Conservation (phyloP, 2,329 filamentous ascomycete genomes). For the Chrysosporium keratinophilum region DNA sequence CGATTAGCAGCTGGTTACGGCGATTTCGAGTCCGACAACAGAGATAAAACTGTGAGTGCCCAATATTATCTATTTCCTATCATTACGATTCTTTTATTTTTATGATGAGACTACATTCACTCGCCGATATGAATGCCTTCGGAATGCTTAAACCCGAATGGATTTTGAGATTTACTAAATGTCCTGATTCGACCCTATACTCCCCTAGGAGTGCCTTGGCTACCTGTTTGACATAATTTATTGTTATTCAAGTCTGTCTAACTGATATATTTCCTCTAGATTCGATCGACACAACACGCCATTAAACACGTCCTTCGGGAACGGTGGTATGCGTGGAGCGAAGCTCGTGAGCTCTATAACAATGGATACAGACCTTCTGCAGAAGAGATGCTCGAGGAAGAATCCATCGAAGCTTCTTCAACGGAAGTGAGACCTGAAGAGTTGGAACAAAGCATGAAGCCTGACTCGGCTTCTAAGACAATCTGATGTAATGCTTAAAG, state of each 20-base stretch:
- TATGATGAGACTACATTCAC: slow-evolving; percentile 24
- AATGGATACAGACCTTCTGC: slow-evolving; percentile 30
- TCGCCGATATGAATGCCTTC: slow-evolving; percentile 25
- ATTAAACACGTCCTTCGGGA: slow-evolving; percentile 83
- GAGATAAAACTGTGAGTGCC: slow-evolving; percentile 55
- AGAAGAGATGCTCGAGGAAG: slow-evolving; percentile 15
- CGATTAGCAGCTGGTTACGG: slow-evolving; percentile 64
- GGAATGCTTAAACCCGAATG: slow-evolving; percentile 21
- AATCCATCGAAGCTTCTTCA: background rate
- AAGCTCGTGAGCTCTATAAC: slow-evolving; percentile 30
- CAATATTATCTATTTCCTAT: slow-evolving; percentile 1
- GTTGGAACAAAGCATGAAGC: background rate
- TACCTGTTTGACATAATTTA: background rate
- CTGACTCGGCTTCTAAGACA: background rate
- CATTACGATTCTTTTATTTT: background rate
- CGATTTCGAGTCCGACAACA: slow-evolving; percentile 51
- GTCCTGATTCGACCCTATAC: slow-evolving; percentile 3
- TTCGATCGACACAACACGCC: slow-evolving; percentile 63
- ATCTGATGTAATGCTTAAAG: background rate
- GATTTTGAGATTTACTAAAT: slow-evolving; percentile 8
- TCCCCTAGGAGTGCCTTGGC: background rate
- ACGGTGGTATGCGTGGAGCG: slow-evolving; percentile 70
- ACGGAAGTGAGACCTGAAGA: slow-evolving; percentile 8
- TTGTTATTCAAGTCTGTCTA: slow-evolving; percentile 4
- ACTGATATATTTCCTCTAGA: slow-evolving; percentile 39